These are phyloP conservation scores for Anethum foeniculum DNA, from an alignment of 140 eudicot genomes.

Conservation along the genomic window DNA sequence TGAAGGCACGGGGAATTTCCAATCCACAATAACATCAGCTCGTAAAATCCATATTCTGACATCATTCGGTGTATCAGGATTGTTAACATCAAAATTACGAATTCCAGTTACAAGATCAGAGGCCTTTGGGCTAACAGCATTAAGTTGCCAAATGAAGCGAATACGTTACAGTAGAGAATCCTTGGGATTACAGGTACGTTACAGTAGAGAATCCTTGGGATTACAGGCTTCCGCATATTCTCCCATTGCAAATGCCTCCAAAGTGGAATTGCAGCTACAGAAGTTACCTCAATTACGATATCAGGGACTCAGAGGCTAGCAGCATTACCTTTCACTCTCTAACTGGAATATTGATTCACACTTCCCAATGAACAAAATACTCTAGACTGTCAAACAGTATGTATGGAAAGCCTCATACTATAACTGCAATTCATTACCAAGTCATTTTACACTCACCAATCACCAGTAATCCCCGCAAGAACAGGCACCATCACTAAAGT, in stretches of 20 bases:
- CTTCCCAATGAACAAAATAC: neutral
- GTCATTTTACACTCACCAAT: slow-evolving; percentile 36
- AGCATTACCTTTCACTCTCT: neutral
- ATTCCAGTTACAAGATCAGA: neutral
- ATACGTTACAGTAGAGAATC: neutral
- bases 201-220: neutral
- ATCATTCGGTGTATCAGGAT: neutral
- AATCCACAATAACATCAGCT: neutral
- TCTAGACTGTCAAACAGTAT: neutral
- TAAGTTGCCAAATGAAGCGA: neutral
- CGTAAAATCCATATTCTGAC: neutral
- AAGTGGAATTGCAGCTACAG: neutral
- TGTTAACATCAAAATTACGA: neutral
- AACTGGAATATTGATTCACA: neutral
- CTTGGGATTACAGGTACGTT: neutral
- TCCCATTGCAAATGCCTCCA: neutral
- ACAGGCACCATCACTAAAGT: slow-evolving; percentile 51
- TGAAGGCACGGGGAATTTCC: neutral
- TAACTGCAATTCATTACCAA: neutral
- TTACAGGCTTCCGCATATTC: neutral
- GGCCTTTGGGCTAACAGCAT: neutral
- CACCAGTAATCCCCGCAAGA: slow-evolving; percentile 84
- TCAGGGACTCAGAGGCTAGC: neutral
- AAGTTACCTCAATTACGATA: neutral
- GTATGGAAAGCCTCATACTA: neutral